phyloP scores from a whole-genome alignment of 495 filamentous ascomycete species.

The Neurospora sp. region DNA sequence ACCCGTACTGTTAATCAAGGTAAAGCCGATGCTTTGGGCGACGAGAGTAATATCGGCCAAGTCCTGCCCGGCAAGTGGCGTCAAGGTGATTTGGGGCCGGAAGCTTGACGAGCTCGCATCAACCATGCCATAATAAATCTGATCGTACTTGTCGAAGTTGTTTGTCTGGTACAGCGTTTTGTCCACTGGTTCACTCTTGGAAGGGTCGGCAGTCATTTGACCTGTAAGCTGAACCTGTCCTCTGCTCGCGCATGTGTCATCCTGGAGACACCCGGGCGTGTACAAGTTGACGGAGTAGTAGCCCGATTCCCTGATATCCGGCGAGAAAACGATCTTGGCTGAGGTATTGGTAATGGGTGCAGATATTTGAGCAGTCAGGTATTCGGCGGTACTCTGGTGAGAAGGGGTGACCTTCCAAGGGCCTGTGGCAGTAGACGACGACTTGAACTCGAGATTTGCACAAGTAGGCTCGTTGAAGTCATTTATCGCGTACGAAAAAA shows the following conservation, averaged over 20 bases:
- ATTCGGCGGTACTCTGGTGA: conserved; percentile 55
- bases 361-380: conserved; percentile 58
- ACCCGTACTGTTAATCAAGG: conserved; percentile 55
- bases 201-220: conserved; percentile 44
- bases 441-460: conserved; percentile 52
- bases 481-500: conserved; percentile 73
- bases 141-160: conserved; percentile 87
- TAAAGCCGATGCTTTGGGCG: conserved; percentile 75
- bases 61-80: conserved; percentile 55
- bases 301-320: conserved; percentile 80
- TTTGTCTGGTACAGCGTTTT: conserved; percentile 77
- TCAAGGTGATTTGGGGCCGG: conserved; percentile 70
- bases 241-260: conserved; percentile 62
- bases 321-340: conserved; percentile 63
- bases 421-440: conserved; percentile 57
- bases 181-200: conserved; percentile 32
- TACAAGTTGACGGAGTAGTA: conserved; percentile 83
- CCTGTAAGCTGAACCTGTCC: conserved; percentile 76
- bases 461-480: conserved; percentile 85
- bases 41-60: conserved; percentile 61
- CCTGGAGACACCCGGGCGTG: conserved; percentile 80
- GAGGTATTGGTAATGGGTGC: conserved; percentile 41
- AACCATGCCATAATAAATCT: conserved; percentile 74
- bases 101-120: conserved; percentile 67
- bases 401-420: conserved; percentile 61